Conservation (phyloP, 257 asterid species). For the Jacaranda mimosifolia region DNA sequence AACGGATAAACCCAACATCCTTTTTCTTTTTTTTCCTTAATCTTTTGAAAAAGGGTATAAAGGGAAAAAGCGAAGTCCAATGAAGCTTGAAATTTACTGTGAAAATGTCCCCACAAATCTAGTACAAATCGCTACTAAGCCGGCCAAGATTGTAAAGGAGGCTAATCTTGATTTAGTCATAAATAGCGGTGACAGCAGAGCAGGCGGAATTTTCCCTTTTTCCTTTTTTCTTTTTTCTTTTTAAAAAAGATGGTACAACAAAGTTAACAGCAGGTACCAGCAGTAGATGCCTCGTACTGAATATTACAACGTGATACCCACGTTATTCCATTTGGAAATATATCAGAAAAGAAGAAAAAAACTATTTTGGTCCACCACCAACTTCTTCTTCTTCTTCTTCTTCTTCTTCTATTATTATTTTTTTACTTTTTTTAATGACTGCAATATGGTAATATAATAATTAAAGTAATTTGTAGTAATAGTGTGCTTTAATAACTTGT, state of each 20-base stretch:
- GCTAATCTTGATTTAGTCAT: background rate
- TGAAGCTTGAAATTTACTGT: background rate
- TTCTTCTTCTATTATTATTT: no score
- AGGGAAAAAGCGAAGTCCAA: background rate
- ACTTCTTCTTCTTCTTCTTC: background rate
- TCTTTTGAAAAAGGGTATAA: background rate
- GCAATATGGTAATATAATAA: no score
- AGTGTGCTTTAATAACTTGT: no score
- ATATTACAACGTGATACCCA: slow-evolving; percentile 22
- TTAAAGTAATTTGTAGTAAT: no score
- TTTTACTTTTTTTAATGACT: no score
- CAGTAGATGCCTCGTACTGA: slow-evolving; percentile 3
- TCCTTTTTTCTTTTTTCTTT: no score
- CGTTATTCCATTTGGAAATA: background rate
- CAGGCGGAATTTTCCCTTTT: background rate
- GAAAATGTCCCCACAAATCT: slow-evolving; percentile 30
- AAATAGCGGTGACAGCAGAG: background rate
- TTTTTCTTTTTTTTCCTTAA: no score
- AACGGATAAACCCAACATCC: no score
- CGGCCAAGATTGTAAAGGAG: background rate
- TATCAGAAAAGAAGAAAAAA: background rate
- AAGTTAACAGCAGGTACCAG: background rate
- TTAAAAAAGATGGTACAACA: background rate
- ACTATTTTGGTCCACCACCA: background rate
- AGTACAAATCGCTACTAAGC: slow-evolving; percentile 10